These are phyloP conservation scores for Catenaria anguillulae DNA, from an alignment of 371 early-diverging fungal species.

Conservation along the genomic window DNA sequence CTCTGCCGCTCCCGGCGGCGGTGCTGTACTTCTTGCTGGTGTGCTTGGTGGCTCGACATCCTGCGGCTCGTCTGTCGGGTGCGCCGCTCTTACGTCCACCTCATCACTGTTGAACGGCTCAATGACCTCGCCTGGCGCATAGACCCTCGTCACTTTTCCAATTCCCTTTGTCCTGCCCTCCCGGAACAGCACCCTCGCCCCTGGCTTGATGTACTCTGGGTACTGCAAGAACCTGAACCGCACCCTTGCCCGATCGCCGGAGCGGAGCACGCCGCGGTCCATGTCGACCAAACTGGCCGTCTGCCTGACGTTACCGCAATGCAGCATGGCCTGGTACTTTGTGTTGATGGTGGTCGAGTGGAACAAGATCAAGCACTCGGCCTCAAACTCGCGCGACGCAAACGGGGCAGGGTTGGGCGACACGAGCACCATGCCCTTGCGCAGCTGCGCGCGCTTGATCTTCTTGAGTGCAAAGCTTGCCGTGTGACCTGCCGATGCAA, in stretches of 20 bases:
- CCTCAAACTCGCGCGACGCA: conserved; percentile 68
- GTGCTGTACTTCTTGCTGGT: too few species aligned
- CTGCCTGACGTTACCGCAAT: conserved; percentile 78
- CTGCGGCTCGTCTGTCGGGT: too few species aligned
- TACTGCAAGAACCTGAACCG: conserved; percentile 56
- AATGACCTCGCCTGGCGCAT: conserved; percentile 21
- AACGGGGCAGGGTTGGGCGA: conserved; percentile 31
- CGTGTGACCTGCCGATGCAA: conserved; percentile 66
- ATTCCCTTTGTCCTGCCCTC: conserved; percentile 85
- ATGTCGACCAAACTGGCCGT: conserved; percentile 54
- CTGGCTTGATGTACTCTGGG: conserved; percentile 67
- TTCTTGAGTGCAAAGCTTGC: conserved; percentile 76
- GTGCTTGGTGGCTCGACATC: too few species aligned
- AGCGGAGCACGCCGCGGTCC: conserved; percentile 55
- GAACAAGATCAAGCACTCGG: conserved; percentile 62
- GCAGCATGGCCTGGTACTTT: conserved; percentile 87
- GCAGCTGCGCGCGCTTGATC: conserved; percentile 51
- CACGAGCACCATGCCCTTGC: conserved; percentile 82
- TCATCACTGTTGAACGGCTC: too few species aligned
- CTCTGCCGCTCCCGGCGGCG: too few species aligned
- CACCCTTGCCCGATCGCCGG: conserved; percentile 74
- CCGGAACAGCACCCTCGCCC: conserved; percentile 60
- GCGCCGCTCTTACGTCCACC: too few species aligned
- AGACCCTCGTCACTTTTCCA: conserved; percentile 54
- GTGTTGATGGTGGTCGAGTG: conserved; percentile 78